Conservation (phyloP, 2,329 filamentous ascomycete species). For the Cercospora janseana region DNA sequence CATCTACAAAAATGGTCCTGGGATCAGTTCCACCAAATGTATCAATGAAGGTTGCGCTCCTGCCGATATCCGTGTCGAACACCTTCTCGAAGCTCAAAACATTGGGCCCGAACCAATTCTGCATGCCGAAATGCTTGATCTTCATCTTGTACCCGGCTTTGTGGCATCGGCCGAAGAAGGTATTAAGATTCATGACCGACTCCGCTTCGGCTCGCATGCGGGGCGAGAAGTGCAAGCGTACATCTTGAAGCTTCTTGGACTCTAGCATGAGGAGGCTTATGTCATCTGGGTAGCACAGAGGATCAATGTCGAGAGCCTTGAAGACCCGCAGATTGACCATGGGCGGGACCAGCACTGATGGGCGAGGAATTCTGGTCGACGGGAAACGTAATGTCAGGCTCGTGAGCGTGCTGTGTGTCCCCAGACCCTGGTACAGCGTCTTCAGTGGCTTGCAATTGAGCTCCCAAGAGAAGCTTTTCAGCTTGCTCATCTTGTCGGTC, state of each 20-base stretch:
- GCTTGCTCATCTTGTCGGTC: slow-evolving; percentile 57
- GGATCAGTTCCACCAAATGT: slow-evolving; percentile 50
- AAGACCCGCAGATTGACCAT: slow-evolving; percentile 56
- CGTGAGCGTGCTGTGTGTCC: slow-evolving; percentile 50
- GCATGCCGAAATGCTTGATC: slow-evolving; percentile 53
- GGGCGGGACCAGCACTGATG: slow-evolving; percentile 55
- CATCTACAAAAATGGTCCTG: slow-evolving; percentile 53
- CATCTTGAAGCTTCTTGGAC: slow-evolving; percentile 54
- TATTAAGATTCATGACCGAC: slow-evolving; percentile 54
- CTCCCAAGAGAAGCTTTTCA: slow-evolving; percentile 60
- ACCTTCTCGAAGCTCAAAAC: slow-evolving; percentile 47
- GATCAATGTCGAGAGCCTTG: slow-evolving; percentile 60
- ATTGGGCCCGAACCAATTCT: slow-evolving; percentile 59
- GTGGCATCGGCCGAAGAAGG: slow-evolving; percentile 57
- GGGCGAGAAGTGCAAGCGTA: slow-evolving; percentile 60
- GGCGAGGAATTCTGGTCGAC: slow-evolving; percentile 55
- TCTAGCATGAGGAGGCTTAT: slow-evolving; percentile 55
- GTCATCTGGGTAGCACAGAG: slow-evolving; percentile 63
- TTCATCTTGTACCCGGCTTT: slow-evolving; percentile 47
- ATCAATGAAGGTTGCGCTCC: slow-evolving; percentile 56
- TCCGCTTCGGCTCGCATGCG: slow-evolving; percentile 61
- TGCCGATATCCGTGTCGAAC: slow-evolving; percentile 43
- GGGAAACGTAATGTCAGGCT: slow-evolving; percentile 58
- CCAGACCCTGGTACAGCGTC: slow-evolving; percentile 58
- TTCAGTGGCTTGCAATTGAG: slow-evolving; percentile 60